Base-by-base conservation (phyloP, 345 rosid species). In the Carallia pectinifolia region DNA sequence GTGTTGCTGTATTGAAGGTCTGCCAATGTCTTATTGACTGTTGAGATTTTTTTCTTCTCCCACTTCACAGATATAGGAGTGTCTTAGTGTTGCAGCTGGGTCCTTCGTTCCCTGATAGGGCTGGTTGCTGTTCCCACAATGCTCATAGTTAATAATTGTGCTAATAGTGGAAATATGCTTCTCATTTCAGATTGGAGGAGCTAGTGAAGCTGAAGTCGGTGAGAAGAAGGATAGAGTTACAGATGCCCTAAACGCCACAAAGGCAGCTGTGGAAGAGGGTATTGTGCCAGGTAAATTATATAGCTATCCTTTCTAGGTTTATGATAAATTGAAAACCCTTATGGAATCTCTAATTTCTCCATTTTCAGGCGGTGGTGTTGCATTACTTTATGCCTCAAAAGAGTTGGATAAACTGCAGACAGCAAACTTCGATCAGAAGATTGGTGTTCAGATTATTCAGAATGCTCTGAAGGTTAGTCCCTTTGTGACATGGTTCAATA, bases 251-350 rank as follows among this genome's bases (percentile, higher is more conserved):
- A 95, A 96, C 83, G 98, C 98, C 38, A 92, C 99, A 6, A 92
- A 92, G 79, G 99, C 99, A 72, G 99, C 99, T 23, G 96, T 96
- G 29, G 99, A 96, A 77, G 99, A 92, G 89, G 99, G 98, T 69
- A 96, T 96, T 69, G 97, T 96, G 52, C 87, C 98, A 69, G 99
- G 98, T 91, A 81, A 65, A 12, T 47, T 53, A 38, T 53, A 44
- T 8, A 9, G 53, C 59, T 6, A 23, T 2, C 40, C 23, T 30
- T 54, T 58, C 37, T 0, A 10, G 15, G 16, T 5, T 5, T 36
- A 18, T 19, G 7, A 37, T 34, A 12, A 50, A 30, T 36, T 36
- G 7, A 52, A 4, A 13, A 68, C 34, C 7, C 44, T n/a, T 1
- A 23, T 5, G 15, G 16, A 31, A 16, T 47, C 6, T 31, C 30